phyloP scores from a whole-genome alignment of 2,329 filamentous ascomycete species.

The Aspergillus piperis region DNA sequence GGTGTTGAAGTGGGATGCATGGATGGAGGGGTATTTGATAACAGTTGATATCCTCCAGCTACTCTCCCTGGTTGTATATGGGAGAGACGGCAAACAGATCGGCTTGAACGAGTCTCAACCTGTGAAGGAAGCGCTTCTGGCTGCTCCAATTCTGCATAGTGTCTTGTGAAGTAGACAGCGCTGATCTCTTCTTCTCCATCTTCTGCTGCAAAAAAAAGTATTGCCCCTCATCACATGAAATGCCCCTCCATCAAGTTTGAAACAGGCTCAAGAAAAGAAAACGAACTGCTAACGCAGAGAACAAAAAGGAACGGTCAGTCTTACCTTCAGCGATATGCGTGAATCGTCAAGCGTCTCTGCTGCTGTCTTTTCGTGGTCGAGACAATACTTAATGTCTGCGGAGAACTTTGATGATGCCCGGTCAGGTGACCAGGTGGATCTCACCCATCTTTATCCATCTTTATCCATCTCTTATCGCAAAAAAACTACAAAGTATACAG shows the following conservation, averaged over 20 bases:
- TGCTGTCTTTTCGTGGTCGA: not conserved
- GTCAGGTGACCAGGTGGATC: conserved; percentile 17
- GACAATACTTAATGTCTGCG: not conserved
- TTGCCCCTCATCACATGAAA: too few relatives aligned
- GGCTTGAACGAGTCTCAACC: too few relatives aligned
- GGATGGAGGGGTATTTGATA: not conserved
- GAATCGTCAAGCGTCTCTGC: not conserved
- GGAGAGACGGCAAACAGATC: too few relatives aligned
- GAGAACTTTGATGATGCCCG: conserved; percentile 13
- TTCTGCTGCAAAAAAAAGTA: too few relatives aligned
- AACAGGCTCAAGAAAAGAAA: not conserved
- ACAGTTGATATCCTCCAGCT: not conserved
- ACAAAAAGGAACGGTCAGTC: not conserved
- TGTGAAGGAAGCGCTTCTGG: too few relatives aligned
- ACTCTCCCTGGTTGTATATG: too few relatives aligned
- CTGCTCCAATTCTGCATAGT: too few relatives aligned
- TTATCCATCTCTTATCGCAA: not conserved
- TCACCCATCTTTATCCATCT: not conserved
- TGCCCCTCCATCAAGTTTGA: too few relatives aligned
- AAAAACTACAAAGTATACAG: not conserved
- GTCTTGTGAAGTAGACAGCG: too few relatives aligned
- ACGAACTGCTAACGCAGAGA: not conserved
- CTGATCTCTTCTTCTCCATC: too few relatives aligned
- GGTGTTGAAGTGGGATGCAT: not conserved
- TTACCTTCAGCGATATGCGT: not conserved